Evolutionary conservation across 805 yeast species (phyloP), one percentile per base, ranked within the genome.

Genomic region (Yarrowia alimentaria): DNA sequence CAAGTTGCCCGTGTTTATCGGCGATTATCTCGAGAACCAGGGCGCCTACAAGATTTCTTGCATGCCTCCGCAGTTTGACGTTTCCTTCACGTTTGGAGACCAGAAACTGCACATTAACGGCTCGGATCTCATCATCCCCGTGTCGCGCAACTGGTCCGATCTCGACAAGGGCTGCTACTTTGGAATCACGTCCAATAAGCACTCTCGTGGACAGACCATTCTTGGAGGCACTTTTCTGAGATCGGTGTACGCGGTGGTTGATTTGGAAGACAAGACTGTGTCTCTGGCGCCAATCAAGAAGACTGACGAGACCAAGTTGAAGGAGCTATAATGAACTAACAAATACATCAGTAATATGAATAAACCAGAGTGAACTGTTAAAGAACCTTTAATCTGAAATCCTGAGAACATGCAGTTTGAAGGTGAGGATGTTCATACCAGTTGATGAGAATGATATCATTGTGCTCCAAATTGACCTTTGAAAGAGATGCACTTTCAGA

Each of bases 11-110:
- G 43, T 37, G 5, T 37, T 37, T 5, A 16, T 37, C 3, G 43
- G 43, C 5, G 43, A 37, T 12, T 37, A 12, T 8, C 16, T 37
- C 13, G 30, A 37, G 3, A 30, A 17, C 11, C 43, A 37, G 20
- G 30, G 43, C 2, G 43, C 43, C 6, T 37, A 17, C 14, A 5
- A 37, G 43, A 37, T 37, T 5, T 8, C 30, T 11, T 37, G 43
- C 11, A 37, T 24, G 30, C 30, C 43, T 24, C 43, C 43, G 12
- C 30, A 37, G 17, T 37, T 37, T 24, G 43, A 37, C n/a, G 30
- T 37, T 24, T 37, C 43, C 14, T 37, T 37, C 30, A 37, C 24
- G 43, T 37, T 37, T 17, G 43, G 43, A 17, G 30, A 37, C 30
- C 43, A 37, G 21, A 16, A 37, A 3, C 21, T 37, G 9, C 20